Evolutionary conservation across 2,329 filamentous ascomycete species (phyloP).

Genomic region (Apiospora hydei): DNA sequence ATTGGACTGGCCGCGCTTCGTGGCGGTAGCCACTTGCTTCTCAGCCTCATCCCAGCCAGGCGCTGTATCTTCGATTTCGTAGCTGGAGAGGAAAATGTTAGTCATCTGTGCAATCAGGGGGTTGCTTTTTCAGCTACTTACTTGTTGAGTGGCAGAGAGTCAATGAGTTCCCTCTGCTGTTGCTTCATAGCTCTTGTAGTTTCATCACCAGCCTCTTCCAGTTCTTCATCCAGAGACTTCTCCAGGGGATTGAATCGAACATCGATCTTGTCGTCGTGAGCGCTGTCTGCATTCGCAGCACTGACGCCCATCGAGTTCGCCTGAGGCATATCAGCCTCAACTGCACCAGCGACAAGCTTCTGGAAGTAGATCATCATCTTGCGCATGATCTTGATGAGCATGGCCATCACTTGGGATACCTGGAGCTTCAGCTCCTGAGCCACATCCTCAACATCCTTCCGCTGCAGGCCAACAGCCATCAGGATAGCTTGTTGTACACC

Average conservation of each 20-base stretch:
- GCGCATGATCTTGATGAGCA: constrained; percentile 96
- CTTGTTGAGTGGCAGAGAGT: constrained; percentile 87
- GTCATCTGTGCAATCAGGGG: not conserved
- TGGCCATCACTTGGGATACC: constrained; percentile 83
- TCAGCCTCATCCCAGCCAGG: constrained; percentile 75
- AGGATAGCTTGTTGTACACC: constrained; percentile 88
- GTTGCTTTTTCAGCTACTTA: constrained; percentile 43
- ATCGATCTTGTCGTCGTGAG: constrained; percentile 72
- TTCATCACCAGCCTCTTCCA: constrained; percentile 83
- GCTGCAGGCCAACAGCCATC: constrained; percentile 88
- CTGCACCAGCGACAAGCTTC: constrained; percentile 75
- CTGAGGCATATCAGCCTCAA: constrained; percentile 70
- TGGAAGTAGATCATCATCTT: constrained; percentile 86
- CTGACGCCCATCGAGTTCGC: constrained; percentile 65
- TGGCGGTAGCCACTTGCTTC: constrained; percentile 70
- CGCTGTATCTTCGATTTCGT: constrained; percentile 69
- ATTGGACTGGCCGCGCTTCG: constrained; percentile 62
- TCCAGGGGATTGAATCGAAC: constrained; percentile 75
- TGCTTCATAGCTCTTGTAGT: constrained; percentile 73
- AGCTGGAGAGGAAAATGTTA: constrained; percentile 49
- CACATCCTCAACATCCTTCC: constrained; percentile 83
- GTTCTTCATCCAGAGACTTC: constrained; percentile 77
- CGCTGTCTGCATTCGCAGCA: constrained; percentile 64
- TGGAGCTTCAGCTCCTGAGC: constrained; percentile 80
- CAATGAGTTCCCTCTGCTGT: constrained; percentile 87